These are phyloP conservation scores for Phytophthora pluvialis DNA, from an alignment of 352 stramenopile genomes.

Conservation along the genomic window DNA sequence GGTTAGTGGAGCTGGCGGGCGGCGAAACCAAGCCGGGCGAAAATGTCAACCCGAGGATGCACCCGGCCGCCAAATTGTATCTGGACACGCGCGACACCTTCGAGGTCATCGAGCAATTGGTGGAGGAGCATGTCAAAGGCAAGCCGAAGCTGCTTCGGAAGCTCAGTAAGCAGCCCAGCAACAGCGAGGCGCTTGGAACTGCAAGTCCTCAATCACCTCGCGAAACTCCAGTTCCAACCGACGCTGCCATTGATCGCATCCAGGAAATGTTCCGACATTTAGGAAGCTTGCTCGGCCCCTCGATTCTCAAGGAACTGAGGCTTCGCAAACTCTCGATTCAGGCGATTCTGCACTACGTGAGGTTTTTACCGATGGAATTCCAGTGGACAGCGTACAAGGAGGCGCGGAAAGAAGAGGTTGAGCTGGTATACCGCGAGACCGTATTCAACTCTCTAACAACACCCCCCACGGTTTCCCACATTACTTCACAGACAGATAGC, in stretches of 20 bases:
- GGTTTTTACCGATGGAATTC: constrained; percentile 61
- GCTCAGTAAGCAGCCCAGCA: constrained; percentile 52
- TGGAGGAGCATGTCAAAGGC: constrained; percentile 51
- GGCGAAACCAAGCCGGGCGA: constrained; percentile 17
- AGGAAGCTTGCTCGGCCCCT: constrained; percentile 47
- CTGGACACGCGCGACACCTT: constrained; percentile 80
- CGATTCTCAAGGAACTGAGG: constrained; percentile 61
- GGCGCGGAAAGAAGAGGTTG: constrained; percentile 62
- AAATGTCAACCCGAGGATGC: constrained; percentile 44
- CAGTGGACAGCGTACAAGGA: constrained; percentile 78
- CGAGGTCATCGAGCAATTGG: constrained; percentile 62
- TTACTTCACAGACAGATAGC: constrained; percentile 11
- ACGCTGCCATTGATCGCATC: constrained; percentile 63
- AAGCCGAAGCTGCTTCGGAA: constrained; percentile 59
- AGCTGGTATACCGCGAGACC: constrained; percentile 45
- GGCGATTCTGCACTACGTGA: constrained; percentile 66
- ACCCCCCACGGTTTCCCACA: background rate
- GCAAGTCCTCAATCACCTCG: background rate
- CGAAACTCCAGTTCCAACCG: constrained; percentile 29
- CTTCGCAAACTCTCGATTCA: constrained; percentile 61
- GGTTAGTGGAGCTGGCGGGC: constrained; percentile 37
- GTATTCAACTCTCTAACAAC: constrained; percentile 27
- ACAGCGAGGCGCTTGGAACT: constrained; percentile 4
- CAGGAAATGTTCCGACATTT: constrained; percentile 77
- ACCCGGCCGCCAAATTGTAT: constrained; percentile 75